These are phyloP conservation scores for Fusarium continuum DNA, from an alignment of 2,329 filamentous ascomycete species.

Conservation along the genomic window DNA sequence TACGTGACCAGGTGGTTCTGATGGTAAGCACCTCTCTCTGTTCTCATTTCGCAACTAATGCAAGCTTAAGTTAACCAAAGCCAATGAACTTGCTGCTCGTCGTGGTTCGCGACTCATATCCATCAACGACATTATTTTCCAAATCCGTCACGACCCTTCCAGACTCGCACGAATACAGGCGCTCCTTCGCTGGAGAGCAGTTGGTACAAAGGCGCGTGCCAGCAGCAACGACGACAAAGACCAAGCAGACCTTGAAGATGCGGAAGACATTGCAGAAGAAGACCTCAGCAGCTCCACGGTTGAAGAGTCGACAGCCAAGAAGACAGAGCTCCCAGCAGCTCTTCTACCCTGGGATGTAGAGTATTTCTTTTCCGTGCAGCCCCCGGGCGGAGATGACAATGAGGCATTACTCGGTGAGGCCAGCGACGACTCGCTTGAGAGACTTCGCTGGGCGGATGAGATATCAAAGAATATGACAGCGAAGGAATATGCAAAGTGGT, in stretches of 20 bases:
- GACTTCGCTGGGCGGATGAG: conserved; percentile 92
- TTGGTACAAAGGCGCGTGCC: conserved; percentile 90
- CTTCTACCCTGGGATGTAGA: conserved; percentile 93
- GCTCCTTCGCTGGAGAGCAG: conserved; percentile 97
- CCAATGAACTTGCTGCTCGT: conserved; percentile 86
- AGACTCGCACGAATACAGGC: conserved; percentile 93
- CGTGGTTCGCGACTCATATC: conserved; percentile 89
- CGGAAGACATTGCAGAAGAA: conserved; percentile 61
- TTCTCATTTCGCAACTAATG: not conserved
- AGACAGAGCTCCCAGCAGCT: conserved; percentile 86
- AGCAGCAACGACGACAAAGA: not conserved
- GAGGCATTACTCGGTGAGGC: conserved; percentile 75
- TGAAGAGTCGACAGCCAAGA: conserved; percentile 66
- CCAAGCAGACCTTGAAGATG: conserved; percentile 86
- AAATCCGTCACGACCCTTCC: conserved; percentile 93
- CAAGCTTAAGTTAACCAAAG: conserved; percentile 80
- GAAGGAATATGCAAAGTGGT: conserved; percentile 98
- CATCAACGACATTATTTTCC: conserved; percentile 90
- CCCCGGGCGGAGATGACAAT: conserved; percentile 72
- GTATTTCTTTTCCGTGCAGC: conserved; percentile 86
- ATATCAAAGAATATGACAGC: conserved; percentile 95
- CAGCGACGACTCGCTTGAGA: conserved; percentile 86
- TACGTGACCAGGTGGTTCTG: conserved; percentile 93
- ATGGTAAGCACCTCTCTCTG: conserved; percentile 64
- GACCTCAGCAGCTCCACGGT: conserved; percentile 73